Conservation (phyloP, 371 early-diverging fungal species). For the Aphelidium insulamus region DNA sequence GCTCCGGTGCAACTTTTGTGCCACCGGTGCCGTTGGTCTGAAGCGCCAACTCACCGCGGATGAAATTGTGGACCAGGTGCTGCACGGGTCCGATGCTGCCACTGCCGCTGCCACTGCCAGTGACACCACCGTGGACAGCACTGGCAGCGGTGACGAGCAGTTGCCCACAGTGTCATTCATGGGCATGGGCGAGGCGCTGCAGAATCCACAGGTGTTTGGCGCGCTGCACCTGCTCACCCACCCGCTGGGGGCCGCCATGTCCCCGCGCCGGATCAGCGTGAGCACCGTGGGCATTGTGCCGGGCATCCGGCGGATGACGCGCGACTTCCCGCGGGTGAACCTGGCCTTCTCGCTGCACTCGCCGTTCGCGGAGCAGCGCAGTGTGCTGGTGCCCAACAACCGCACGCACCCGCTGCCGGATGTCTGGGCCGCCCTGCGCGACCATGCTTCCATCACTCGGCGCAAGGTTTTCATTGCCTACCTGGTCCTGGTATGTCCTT, state of each 20-base stretch:
- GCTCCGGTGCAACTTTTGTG: slow-evolving; percentile 25
- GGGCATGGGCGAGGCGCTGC: slow-evolving; percentile 26
- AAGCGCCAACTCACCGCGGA: slow-evolving; percentile 17
- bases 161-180: slow-evolving; percentile 18
- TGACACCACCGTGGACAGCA: too few species aligned
- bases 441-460: too few species aligned
- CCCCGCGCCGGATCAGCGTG: slow-evolving; percentile 14
- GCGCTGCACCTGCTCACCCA: slow-evolving; percentile 17
- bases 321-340: slow-evolving; percentile 17
- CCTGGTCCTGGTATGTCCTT: too few species aligned
- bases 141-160: slow-evolving; percentile 1
- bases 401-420: too few species aligned
- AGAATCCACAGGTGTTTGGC: slow-evolving; percentile 12
- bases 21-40: slow-evolving; percentile 26
- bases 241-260: slow-evolving; percentile 11
- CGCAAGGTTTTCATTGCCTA: too few species aligned
- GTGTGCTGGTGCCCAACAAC: slow-evolving; percentile 22
- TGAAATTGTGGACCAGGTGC: slow-evolving; percentile 25
- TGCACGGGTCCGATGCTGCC: too few species aligned
- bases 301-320: slow-evolving; percentile 9
- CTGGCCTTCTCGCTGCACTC: slow-evolving; percentile 25
- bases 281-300: slow-evolving; percentile 26
- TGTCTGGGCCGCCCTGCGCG: too few species aligned
- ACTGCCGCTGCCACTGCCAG: too few species aligned
- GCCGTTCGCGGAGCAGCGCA: slow-evolving; percentile 16